Percentiles rank a stretch among this genome's conserved stretches.
phyloP scores from a whole-genome alignment of 2,329 filamentous ascomycete species.

The Colletotrichum lentis region DNA sequence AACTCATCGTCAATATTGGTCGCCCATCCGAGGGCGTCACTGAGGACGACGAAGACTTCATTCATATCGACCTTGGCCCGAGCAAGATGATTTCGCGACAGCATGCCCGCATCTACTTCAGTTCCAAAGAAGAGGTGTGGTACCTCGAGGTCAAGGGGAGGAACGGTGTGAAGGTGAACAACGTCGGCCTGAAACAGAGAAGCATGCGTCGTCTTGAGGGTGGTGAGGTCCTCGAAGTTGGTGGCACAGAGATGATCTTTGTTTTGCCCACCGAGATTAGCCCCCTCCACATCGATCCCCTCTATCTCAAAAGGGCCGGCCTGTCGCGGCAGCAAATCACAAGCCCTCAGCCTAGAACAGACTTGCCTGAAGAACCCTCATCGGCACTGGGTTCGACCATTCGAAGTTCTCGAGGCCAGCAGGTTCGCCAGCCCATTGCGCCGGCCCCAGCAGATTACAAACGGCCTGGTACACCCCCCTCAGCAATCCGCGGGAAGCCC shows the following conservation, averaged over 20 bases:
- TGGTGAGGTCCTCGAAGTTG: constrained; percentile 90
- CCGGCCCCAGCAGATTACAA: constrained; percentile 68
- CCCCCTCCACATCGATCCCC: constrained; percentile 72
- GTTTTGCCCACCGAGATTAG: constrained; percentile 80
- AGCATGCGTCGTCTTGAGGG: constrained; percentile 74
- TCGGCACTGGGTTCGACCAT: constrained; percentile 32
- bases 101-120: constrained; percentile 79
- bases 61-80: constrained; percentile 90
- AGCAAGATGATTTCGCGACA: constrained; percentile 82
- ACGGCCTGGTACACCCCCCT: constrained; percentile 68
- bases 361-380: constrained; percentile 35
- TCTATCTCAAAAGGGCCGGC: constrained; percentile 74
- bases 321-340: constrained; percentile 47
- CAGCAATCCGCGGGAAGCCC: constrained; percentile 49
- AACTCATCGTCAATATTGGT: constrained; percentile 78
- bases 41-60: constrained; percentile 57
- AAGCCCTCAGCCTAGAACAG: constrained; percentile 34
- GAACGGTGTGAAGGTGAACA: constrained; percentile 89
- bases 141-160: constrained; percentile 86
- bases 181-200: constrained; percentile 72
- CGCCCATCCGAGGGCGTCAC: constrained; percentile 66
- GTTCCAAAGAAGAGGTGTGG: constrained; percentile 76
- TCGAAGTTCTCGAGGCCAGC: constrained; percentile 39
- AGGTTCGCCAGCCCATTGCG: constrained; percentile 58
- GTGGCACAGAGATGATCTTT: constrained; percentile 97